phyloP scores from a whole-genome alignment of 306 rosid species.

The Ormosia semicastrata region DNA sequence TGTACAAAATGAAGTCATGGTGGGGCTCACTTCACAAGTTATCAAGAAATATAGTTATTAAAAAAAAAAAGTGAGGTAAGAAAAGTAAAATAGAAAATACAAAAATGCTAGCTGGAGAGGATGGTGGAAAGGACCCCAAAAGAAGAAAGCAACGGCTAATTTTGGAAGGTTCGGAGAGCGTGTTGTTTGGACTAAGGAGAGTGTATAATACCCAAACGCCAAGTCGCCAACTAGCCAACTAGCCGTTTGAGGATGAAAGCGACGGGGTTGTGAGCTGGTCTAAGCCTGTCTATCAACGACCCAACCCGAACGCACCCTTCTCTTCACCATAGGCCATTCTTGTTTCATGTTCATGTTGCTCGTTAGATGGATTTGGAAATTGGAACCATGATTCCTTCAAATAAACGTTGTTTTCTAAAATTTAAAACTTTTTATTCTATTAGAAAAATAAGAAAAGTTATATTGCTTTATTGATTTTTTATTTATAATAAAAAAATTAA shows the following conservation, averaged over 20 bases:
- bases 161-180: conserved; percentile 15
- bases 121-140: not conserved
- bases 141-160: conserved; percentile 31
- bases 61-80: not conserved
- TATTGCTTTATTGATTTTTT: too few species aligned
- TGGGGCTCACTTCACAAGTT: not conserved
- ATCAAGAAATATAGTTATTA: not conserved
- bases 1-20: not conserved
- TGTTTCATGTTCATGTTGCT: not conserved
- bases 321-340: not conserved
- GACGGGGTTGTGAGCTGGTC: not conserved
- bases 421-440: not conserved
- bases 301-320: not conserved
- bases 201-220: not conserved
- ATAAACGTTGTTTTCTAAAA: not conserved
- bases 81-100: not conserved
- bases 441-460: too few species aligned
- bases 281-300: not conserved
- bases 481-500: too few species aligned
- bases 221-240: conserved; percentile 22
- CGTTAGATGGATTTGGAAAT: not conserved
- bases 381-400: not conserved
- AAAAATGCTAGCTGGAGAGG: conserved; percentile 17
- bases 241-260: conserved; percentile 39
- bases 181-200: not conserved